phyloP scores from a whole-genome alignment of 2,329 filamentous ascomycete species.

The Colletotrichum simmondsii region DNA sequence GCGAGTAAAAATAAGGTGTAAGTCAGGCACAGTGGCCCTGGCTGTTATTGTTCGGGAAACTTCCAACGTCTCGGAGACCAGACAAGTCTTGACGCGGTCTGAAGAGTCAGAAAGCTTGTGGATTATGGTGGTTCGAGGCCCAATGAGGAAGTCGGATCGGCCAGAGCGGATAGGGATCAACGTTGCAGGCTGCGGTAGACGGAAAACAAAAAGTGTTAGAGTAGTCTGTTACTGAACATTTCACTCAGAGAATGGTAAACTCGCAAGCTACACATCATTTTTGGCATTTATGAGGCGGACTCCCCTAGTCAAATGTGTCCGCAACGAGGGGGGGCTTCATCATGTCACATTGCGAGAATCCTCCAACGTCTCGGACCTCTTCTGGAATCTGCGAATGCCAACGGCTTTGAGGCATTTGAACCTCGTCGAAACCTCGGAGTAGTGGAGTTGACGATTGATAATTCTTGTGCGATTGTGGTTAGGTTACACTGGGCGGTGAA shows the following conservation, averaged over 20 bases:
- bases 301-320: constrained; percentile 6
- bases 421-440: constrained; percentile 30
- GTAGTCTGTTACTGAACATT: not conserved
- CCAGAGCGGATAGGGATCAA: constrained; percentile 3
- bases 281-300: not conserved
- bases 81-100: not conserved
- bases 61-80: not conserved
- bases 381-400: constrained; percentile 4
- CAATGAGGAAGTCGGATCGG: not conserved
- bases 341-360: not conserved
- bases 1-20: not conserved
- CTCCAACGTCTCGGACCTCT: constrained; percentile 16
- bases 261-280: not conserved
- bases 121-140: not conserved
- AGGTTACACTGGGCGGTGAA: constrained; percentile 20
- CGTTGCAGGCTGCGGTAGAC: not conserved
- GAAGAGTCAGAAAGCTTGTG: not conserved
- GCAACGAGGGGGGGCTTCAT: not conserved
- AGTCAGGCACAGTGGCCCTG: not conserved
- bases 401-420: constrained; percentile 6
- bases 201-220: not conserved
- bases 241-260: not conserved
- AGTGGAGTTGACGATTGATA: constrained; percentile 17
- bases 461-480: constrained; percentile 3
- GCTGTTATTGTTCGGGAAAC: constrained; percentile 1